Conservation (phyloP, 352 stramenopile species). For the Phytophthora cryptogea region DNA sequence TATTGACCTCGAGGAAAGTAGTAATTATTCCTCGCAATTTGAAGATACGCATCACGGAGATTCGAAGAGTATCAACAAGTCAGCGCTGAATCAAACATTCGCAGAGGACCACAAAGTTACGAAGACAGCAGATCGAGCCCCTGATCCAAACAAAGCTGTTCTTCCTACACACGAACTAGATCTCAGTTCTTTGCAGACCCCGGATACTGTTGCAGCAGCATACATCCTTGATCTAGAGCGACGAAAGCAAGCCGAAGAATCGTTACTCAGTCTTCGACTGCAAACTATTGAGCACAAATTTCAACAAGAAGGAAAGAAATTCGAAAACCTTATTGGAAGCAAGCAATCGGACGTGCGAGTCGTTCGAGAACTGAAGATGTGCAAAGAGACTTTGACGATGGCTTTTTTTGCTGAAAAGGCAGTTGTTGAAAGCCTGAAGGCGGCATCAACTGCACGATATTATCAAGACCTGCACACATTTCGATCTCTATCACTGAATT, state of each 20-base stretch:
- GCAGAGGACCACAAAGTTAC: not conserved
- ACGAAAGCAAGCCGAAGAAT: conserved; percentile 55
- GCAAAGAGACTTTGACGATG: conserved; percentile 47
- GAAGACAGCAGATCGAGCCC: not conserved
- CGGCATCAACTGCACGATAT: conserved; percentile 57
- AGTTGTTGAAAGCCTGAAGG: conserved; percentile 57
- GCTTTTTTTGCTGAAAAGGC: conserved; percentile 54
- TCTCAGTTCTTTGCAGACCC: not conserved
- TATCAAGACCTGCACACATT: conserved; percentile 70
- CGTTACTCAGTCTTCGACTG: conserved; percentile 50
- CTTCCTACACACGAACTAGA: not conserved
- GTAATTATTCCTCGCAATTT: conserved; percentile 22
- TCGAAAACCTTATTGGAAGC: conserved; percentile 26
- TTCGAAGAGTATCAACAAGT: not conserved
- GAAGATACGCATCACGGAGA: conserved; percentile 4
- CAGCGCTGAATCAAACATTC: not conserved
- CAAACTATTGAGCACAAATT: conserved; percentile 48
- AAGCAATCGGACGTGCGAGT: not conserved
- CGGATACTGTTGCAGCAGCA: conserved; percentile 23
- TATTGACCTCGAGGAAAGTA: conserved; percentile 1
- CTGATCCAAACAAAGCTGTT: not conserved
- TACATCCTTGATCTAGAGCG: conserved; percentile 55
- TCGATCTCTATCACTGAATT: conserved; percentile 39
- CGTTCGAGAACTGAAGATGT: conserved; percentile 23
- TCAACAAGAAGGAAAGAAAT: conserved; percentile 27